A percentile compares a stretch with the other conserved stretches of the same genome.
phyloP scores from a whole-genome alignment of 2,329 filamentous ascomycete species.

The Colletotrichum acutatum region DNA sequence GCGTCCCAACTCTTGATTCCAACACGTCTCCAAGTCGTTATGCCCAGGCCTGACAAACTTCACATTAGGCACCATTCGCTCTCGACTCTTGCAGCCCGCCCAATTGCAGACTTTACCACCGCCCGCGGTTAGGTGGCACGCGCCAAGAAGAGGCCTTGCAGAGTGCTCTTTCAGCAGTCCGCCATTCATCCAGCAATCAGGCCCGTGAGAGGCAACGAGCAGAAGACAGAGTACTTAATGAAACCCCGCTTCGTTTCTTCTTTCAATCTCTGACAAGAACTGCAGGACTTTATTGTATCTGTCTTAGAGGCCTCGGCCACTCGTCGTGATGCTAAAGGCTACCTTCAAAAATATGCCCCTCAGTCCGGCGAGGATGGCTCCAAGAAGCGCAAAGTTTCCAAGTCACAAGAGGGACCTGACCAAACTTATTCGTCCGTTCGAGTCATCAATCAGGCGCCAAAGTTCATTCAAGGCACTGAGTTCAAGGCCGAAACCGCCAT shows the following conservation, averaged over 20 bases:
- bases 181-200: slow-evolving; percentile 27
- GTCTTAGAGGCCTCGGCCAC: slow-evolving; percentile 90
- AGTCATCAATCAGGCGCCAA: slow-evolving; percentile 44
- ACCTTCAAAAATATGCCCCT: slow-evolving; percentile 82
- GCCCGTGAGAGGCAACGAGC: slow-evolving; percentile 55
- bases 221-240: slow-evolving; percentile 55
- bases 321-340: slow-evolving; percentile 91
- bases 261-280: slow-evolving; percentile 18
- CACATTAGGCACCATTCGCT: slow-evolving; percentile 13
- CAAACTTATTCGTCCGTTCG: slow-evolving; percentile 40
- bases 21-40: not conserved
- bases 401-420: slow-evolving; percentile 1
- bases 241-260: too few relatives aligned
- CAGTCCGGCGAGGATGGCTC: slow-evolving; percentile 9
- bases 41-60: not conserved
- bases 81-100: slow-evolving; percentile 21
- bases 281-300: slow-evolving; percentile 84
- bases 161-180: slow-evolving; percentile 26
- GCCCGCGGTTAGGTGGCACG: slow-evolving; percentile 14
- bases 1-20: not conserved
- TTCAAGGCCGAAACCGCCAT: slow-evolving; percentile 2
- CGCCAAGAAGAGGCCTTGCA: slow-evolving; percentile 29
- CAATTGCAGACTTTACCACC: slow-evolving; percentile 28
- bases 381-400: slow-evolving; percentile 7
- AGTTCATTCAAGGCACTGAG: slow-evolving; percentile 49